Conservation (phyloP, 306 rosid species). For the Vicia villosa region DNA sequence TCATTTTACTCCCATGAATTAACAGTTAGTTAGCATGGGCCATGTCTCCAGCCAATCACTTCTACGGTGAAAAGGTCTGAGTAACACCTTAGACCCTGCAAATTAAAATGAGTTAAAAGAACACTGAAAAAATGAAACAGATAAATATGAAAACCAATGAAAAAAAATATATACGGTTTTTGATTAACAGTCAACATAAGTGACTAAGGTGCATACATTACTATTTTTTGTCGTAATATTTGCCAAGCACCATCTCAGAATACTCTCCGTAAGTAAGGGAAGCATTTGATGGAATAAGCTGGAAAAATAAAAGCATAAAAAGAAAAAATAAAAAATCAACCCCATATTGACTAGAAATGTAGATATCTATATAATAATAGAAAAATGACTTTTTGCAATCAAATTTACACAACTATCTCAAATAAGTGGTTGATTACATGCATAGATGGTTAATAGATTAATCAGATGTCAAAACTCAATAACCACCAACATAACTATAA, state of each 20-base stretch:
- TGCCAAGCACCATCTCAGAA: constrained; percentile 83
- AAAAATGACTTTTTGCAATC: neutral
- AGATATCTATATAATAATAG: neutral
- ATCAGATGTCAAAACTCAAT: neutral
- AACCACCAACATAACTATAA: neutral
- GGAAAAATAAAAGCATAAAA: constrained; percentile 7
- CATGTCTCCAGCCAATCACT: constrained; percentile 7
- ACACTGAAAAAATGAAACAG: constrained; percentile 18
- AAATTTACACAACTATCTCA: neutral
- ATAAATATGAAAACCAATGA: constrained; percentile 15
- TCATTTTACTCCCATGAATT: constrained; percentile 26
- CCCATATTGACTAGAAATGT: constrained; percentile 9
- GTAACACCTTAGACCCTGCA: constrained; percentile 32
- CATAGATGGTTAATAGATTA: too few relatives aligned
- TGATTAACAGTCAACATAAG: constrained; percentile 7
- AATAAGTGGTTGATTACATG: too few relatives aligned
- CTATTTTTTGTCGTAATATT: constrained; percentile 67
- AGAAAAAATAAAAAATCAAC: constrained; percentile 6
- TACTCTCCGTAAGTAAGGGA: constrained; percentile 88
- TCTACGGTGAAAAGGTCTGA: neutral
- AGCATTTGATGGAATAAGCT: constrained; percentile 71
- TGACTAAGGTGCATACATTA: constrained; percentile 29
- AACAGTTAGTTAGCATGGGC: constrained; percentile 14
- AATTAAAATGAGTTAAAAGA: constrained; percentile 7
- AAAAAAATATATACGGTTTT: neutral